Evolutionary conservation across 2,329 filamentous ascomycete species (phyloP), one percentile per base, ranked within the genome.

Genomic region (Dothideomycetidae sp.): DNA sequence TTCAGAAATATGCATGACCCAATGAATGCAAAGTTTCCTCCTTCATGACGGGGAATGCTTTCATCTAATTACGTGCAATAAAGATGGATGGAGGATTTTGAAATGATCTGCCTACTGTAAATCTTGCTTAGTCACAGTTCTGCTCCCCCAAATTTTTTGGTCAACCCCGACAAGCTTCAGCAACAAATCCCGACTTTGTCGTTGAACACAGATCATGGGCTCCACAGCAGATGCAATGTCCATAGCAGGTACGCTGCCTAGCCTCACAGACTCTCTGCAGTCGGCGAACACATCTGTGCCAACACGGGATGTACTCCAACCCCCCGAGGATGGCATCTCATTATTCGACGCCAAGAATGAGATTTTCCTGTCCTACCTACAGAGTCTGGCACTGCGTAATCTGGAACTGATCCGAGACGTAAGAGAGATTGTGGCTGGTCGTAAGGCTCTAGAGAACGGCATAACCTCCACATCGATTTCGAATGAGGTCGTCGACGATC

Each of bases 301-400:
- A 0, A 71, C 72, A 33, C 55, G 75, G 12, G 55, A 67, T n/a
- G 57, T 66, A 10, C 71, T 92, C 42, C 64, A 79, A 33, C 73
- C 81, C n/a, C 78, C 81, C 1, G 69, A 78, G 46, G 76, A 93
- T 50, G 88, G 90, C 53, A 90, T 98, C 41, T 94, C 90, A 0
- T 74, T 98, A 1, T 77, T 98, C 51, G 85, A 96, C 54, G 76
- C 83, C 46, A 98, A 98, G 64, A 96, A 92, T 60, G 90, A 98
- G 55, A 70, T 98, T n/a, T 75, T 98, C 12, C 75, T 98, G 28
- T 88, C 88, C 3, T 98, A 98, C 59, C 68, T 98, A 0, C 88
- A 98, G 52, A 92, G 93, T 51, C 73, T 96, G 3, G 82, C 90
- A 31, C 59, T 96, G 13, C 75, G 82, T 41, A 74, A 75, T 53